These are phyloP conservation scores for Malus hybrid DNA, from an alignment of 331 rosid species.

Conservation along the genomic window DNA sequence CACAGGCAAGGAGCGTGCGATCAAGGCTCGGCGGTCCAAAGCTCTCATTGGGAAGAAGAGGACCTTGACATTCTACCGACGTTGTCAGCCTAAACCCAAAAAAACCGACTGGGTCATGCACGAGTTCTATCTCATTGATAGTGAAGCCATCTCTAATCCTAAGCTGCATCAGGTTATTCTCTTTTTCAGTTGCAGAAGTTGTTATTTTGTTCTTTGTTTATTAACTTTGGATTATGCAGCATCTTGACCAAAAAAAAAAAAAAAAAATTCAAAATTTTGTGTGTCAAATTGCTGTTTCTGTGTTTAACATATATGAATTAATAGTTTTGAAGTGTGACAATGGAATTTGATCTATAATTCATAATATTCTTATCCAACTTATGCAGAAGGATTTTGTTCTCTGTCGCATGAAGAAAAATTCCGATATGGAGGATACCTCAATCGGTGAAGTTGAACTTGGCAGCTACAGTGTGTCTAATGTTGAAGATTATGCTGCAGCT, in stretches of 20 bases:
- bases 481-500: background rate
- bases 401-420: conserved; percentile 3
- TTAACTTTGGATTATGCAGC: no score
- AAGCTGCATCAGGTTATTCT: conserved; percentile 6
- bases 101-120: conserved; percentile 47
- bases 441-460: background rate
- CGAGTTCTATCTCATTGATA: conserved; percentile 29
- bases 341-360: no score
- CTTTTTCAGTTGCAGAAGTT: background rate
- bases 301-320: no score
- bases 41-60: conserved; percentile 42
- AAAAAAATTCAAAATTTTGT: no score
- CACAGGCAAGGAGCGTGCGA: conserved; percentile 32
- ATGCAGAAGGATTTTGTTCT: conserved; percentile 8
- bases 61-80: conserved; percentile 36
- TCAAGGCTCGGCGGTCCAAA: conserved; percentile 18
- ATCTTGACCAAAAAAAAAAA: no score
- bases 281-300: no score
- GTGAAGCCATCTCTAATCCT: background rate
- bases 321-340: no score
- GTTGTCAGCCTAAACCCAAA: conserved; percentile 1
- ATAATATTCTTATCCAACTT: background rate
- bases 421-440: background rate
- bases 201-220: background rate
- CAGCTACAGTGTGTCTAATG: background rate